phyloP scores from a whole-genome alignment of 2,329 filamentous ascomycete genomes.

The Stemphylium beticola region DNA sequence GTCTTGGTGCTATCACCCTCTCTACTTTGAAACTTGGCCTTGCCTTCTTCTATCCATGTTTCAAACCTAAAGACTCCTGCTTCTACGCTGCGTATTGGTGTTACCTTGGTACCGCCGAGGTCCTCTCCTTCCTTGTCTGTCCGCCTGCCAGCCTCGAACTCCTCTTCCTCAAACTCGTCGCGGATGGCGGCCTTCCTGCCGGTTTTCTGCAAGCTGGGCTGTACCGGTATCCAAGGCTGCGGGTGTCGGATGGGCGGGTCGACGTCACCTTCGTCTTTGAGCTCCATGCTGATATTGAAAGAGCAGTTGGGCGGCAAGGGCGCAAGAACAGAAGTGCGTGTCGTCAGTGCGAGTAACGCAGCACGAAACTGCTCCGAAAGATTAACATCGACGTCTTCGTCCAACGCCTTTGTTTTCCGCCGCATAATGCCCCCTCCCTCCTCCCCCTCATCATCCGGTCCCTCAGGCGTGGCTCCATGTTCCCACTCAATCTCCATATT shows the following conservation, averaged over 20 bases:
- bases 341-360: constrained; percentile 67
- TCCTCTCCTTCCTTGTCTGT: constrained; percentile 40
- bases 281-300: constrained; percentile 77
- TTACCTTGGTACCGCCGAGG: constrained; percentile 61
- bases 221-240: constrained; percentile 66
- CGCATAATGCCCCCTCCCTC: constrained; percentile 9
- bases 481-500: constrained; percentile 59
- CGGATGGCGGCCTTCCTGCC: constrained; percentile 29
- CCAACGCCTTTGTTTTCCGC: constrained; percentile 21
- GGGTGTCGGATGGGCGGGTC: constrained; percentile 56
- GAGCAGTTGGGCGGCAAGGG: constrained; percentile 70
- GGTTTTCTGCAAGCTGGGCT: constrained; percentile 54
- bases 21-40: constrained; percentile 53
- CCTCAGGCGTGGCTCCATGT: constrained; percentile 1
- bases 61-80: constrained; percentile 71
- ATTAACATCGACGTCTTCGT: constrained; percentile 53
- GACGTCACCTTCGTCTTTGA: constrained; percentile 64
- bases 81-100: constrained; percentile 67
- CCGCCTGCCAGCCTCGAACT: constrained; percentile 18
- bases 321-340: constrained; percentile 63
- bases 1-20: constrained; percentile 14
- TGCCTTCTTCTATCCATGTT: constrained; percentile 72
- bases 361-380: constrained; percentile 76
- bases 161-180: constrained; percentile 23
- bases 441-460: constrained; percentile 11